Evolutionary conservation across 352 stramenopile genomes (phyloP), one percentile per base, ranked within the genome.

Genomic region (Pythium aristosporum): DNA sequence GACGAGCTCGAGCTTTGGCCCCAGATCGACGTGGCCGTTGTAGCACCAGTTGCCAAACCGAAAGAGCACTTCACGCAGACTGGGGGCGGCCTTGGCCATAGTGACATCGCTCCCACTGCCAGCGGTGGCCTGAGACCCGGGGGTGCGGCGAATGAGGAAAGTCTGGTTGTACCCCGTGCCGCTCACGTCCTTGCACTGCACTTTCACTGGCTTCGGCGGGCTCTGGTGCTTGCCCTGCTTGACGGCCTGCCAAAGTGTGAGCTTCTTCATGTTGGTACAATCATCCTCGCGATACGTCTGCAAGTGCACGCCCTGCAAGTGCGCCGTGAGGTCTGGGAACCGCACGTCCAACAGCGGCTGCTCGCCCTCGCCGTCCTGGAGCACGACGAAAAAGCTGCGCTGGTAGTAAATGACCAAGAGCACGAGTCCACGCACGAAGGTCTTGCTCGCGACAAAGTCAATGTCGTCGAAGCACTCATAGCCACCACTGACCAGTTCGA

Each of bases 31-130:
- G 63, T 91, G 80, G 2, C 94, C 93, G 59, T 91, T 94, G 83
- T 98, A 98, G 76, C 93, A 98, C 95, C 95, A 98, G 65, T 87
- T 96, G 36, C 95, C 95, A 66, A 98, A 98, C 55, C 93, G 82
- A 67, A 98, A 98, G 32, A 98, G 82, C 48, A 98, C 92, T 53
- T 98, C 88, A n/a, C 91, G 84, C 32, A 96, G 78, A 57, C 75
- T 94, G 16, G 68, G 64, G 12, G 55, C 67, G 3, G 59, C 63
- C 20, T 69, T 71, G 53, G 39, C 48, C 30, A 59, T 8, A 3
- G 46, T 36, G 36, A 6, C 37, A 20, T 55, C 25, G 23, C 8
- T 34, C 3, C 5, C 49, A 39, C 21, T 46, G 11, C 15, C 44
- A 43, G 20, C 30, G 1, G 36, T 1, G 10, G 13, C 39, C 16